Evolutionary conservation across 352 stramenopile genomes (phyloP), one percentile per base, ranked within the genome.

Genomic region (Proteromonas lacertae): DNA sequence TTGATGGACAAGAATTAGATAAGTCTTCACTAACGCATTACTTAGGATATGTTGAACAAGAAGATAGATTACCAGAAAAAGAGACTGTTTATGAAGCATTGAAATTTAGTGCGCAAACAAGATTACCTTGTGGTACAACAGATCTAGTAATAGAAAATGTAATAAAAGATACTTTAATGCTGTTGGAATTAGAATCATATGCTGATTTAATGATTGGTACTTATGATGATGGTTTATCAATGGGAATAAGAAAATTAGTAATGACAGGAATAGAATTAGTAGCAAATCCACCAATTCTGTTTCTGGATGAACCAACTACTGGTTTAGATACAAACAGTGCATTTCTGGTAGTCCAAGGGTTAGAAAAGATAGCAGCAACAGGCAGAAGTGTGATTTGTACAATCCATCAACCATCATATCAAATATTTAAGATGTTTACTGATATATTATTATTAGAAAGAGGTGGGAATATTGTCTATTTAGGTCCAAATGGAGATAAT

Each of bases 391-490:
- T 88, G 25, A 41, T 82, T 29, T 74, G 62, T 44, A 81, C 66
- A 16, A 77, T 81, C 46, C 67, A 81, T 45, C 61, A 56, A 26
- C 48, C 48, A 13, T 48, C 36, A 25, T 20, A 23, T 6, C 60
- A 59, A 18, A 78, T 90, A 37, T 90, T 92, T 35, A 60, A 76
- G 42, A 53, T 72, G 29, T 87, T 90, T 45, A 72, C 89, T 46
- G 50, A 59, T 22, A 38, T 86, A 0, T 44, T 90, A 0, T 43
- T 89, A 14, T 55, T 90, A 0, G 63, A 72, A 39, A 51, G 55
- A 39, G 62, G 60, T 22, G 76, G 76, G 8, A 47, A 82, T 40
- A 61, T 64, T 24, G 53, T 87, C 18, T 91, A 78, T 46, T 81
- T 75, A 45, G 69, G 71, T 24, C 58, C 77, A 4, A 43, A 88